Evolutionary conservation across 768 basidiomycete species (phyloP).

Genomic region (Daedalea quercina): DNA sequence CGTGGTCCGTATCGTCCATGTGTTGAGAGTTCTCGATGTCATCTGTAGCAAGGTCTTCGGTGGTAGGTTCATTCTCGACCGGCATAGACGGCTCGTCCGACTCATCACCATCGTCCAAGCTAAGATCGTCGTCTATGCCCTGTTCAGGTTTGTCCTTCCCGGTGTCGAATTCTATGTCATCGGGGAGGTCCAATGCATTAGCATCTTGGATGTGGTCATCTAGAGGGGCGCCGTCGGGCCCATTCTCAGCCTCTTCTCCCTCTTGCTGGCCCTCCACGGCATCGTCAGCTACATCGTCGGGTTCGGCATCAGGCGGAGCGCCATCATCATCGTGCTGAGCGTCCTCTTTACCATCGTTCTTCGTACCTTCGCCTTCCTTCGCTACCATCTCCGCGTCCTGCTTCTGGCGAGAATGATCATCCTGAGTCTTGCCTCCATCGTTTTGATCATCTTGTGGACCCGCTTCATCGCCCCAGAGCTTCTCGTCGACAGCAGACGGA

Average conservation of each 20-base stretch:
- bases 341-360: slow-evolving; percentile 19
- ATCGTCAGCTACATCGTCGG: slow-evolving; percentile 8
- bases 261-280: slow-evolving; percentile 7
- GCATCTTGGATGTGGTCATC: slow-evolving; percentile 75
- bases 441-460: slow-evolving; percentile 45
- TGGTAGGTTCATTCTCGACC: slow-evolving; percentile 17
- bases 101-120: slow-evolving; percentile 23
- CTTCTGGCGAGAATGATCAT: slow-evolving; percentile 53
- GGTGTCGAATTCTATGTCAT: slow-evolving; percentile 63
- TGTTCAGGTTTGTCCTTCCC: slow-evolving; percentile 13
- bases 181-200: slow-evolving; percentile 83
- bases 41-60: slow-evolving; percentile 10
- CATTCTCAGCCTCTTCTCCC: slow-evolving; percentile 20
- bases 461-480: slow-evolving; percentile 89
- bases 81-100: slow-evolving; percentile 26
- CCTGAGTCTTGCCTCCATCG: slow-evolving; percentile 48
- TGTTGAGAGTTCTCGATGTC: slow-evolving; percentile 17
- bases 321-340: slow-evolving; percentile 21
- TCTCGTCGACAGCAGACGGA: slow-evolving; percentile 86
- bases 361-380: slow-evolving; percentile 52
- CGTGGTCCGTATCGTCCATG: slow-evolving; percentile 22
- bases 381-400: slow-evolving; percentile 67
- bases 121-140: slow-evolving; percentile 17
- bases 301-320: slow-evolving; percentile 20
- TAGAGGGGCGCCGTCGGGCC: slow-evolving; percentile 53